Evolutionary conservation across 306 rosid genomes (phyloP).

Genomic region (Hippophae tibetana): DNA sequence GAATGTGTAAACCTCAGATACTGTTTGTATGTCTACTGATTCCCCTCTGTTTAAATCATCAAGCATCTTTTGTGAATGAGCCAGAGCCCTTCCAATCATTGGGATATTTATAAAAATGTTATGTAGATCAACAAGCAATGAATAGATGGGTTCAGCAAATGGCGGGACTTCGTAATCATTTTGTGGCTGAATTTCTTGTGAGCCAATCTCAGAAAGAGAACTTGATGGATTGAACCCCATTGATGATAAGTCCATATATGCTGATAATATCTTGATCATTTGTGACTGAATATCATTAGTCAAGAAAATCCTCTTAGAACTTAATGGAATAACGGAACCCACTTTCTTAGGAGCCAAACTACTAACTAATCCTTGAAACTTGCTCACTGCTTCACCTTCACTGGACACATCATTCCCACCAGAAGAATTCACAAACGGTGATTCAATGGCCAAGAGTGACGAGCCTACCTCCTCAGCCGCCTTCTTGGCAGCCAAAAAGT

Average conservation of each 20-base stretch:
- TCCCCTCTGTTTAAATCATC: constrained; percentile 52
- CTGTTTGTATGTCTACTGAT: constrained; percentile 35
- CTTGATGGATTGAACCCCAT: constrained; percentile 14
- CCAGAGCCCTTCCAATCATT: constrained; percentile 55
- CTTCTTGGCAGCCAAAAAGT: constrained; percentile 52
- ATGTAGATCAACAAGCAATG: constrained; percentile 60
- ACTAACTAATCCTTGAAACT: constrained; percentile 35
- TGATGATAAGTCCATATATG: constrained; percentile 23
- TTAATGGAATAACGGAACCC: constrained; percentile 20
- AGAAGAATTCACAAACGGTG: constrained; percentile 23
- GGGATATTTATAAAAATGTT: constrained; percentile 46
- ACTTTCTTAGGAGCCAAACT: constrained; percentile 48
- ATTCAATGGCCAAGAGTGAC: constrained; percentile 44
- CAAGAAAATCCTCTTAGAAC: constrained; percentile 30
- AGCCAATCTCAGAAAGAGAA: constrained; percentile 17
- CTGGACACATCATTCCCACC: constrained; percentile 16
- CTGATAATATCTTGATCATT: constrained; percentile 34
- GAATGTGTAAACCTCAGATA: constrained; percentile 55
- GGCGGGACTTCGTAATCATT: constrained; percentile 42
- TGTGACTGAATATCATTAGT: constrained; percentile 30
- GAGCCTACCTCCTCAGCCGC: constrained; percentile 61
- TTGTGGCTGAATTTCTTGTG: constrained; percentile 28
- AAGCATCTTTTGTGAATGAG: constrained; percentile 59
- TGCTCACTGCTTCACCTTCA: constrained; percentile 23
- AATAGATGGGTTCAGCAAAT: constrained; percentile 58